phyloP scores from a whole-genome alignment of 2,329 filamentous ascomycete genomes.

The Fusarium sp. region DNA sequence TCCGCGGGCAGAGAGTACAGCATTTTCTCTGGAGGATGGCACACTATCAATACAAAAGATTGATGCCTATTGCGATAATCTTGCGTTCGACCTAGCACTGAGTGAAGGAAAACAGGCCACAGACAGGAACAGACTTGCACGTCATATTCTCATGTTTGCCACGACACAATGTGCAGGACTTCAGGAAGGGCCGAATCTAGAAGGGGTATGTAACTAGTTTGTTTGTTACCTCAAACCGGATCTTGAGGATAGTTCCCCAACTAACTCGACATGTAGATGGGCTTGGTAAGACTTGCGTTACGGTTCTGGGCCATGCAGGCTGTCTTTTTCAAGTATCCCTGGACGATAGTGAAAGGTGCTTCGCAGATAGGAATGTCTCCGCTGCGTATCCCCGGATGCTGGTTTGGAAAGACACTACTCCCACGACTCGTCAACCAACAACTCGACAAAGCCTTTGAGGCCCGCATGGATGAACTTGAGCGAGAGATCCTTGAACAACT shows the following conservation, averaged over 20 bases:
- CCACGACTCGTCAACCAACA: neutral
- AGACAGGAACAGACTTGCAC: neutral
- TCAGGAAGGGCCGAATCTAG: fast-evolving
- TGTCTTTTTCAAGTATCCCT: neutral
- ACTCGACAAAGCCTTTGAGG: neutral
- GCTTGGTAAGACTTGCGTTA: neutral
- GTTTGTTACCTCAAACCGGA: no score
- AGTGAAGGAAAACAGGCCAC: neutral
- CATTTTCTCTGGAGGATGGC: neutral
- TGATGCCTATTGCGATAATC: neutral
- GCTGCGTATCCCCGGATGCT: neutral
- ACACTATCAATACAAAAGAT: neutral
- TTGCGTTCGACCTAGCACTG: neutral
- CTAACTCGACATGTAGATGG: neutral
- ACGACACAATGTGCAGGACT: neutral
- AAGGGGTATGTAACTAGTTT: neutral
- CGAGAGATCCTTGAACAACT: neutral
- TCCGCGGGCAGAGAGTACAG: neutral
- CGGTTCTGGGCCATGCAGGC: neutral
- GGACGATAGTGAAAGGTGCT: neutral
- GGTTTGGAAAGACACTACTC: neutral
- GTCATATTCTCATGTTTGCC: neutral
- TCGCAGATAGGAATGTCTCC: fast-evolving
- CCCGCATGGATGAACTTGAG: neutral
- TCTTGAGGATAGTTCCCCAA: no score